Evolutionary conservation across 768 basidiomycete genomes (phyloP), one percentile per base, ranked within the genome.

Genomic region (Tremella fuciformis): DNA sequence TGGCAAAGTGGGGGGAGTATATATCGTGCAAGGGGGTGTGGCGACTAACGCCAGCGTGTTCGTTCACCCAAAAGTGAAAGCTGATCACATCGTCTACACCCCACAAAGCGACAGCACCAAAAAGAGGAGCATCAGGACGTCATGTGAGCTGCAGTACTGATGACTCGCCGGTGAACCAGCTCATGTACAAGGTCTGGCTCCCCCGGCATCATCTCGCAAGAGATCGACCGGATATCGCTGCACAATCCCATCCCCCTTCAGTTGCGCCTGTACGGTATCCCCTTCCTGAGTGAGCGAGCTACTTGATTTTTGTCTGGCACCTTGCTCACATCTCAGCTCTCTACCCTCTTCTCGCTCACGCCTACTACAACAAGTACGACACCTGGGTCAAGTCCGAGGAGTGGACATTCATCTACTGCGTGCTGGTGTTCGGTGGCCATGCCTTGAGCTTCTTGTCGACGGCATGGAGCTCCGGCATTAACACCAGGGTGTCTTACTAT

Each of bases 391-490:
- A 86, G 70, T 89, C 88, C 57, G 91, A 94, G 78, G 94, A 98
- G 76, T 98, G 93, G 93, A 94, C 96, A 0, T 99, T 98, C 74
- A 83, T 98, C 19, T 89, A 88, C 38, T 91, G 88, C 64, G 87
- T 93, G 13, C 78, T 85, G 2, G 83, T 99, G 8, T 88, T 88
- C 19, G 87, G 84, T 6, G 85, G 88, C 1, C 96, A 98, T 76
- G 91, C 91, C 2, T 82, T 99, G 57, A 91, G 89, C 70, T 99
- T 92, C 78, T 80, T 99, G 46, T 81, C 88, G 13, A 99, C 94
- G 0, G 84, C 84, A 65, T 99, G 96, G 96, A 91, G 84, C 71
- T 82, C 86, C 11, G 83, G 80, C 24, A 88, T 89, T 53, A 83
- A 84, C 53, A 86, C 90, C 34, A 85, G 83, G 81, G 81, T 94